Evolutionary conservation across 768 basidiomycete species (phyloP).

Genomic region (Phanerochaete sordida): DNA sequence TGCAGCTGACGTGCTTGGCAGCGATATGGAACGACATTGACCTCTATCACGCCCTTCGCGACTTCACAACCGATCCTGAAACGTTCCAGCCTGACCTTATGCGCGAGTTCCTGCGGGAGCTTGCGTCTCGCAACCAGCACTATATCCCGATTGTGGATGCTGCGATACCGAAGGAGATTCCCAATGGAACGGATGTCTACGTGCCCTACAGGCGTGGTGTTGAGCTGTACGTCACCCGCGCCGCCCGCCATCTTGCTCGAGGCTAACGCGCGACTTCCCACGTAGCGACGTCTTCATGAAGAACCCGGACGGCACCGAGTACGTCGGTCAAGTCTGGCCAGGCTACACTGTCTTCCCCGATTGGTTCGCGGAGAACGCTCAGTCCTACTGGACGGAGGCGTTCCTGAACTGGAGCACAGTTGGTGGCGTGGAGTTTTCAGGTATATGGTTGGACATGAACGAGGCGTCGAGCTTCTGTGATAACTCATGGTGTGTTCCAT

Average conservation of each 20-base stretch:
- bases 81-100: slow-evolving; percentile 55
- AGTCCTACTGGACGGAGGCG: slow-evolving; percentile 59
- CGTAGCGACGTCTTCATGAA: slow-evolving; percentile 64
- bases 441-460: slow-evolving; percentile 72
- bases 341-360: slow-evolving; percentile 69
- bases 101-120: slow-evolving; percentile 46
- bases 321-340: slow-evolving; percentile 76
- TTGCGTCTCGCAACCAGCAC: slow-evolving; percentile 52
- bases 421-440: slow-evolving; percentile 54
- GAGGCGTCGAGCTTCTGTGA: slow-evolving; percentile 62
- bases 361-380: slow-evolving; percentile 54
- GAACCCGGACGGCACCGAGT: slow-evolving; percentile 69
- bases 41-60: slow-evolving; percentile 62
- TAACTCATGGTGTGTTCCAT: slow-evolving; percentile 44
- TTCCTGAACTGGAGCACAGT: slow-evolving; percentile 48
- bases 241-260: not conserved
- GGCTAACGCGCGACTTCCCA: not conserved
- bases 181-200: slow-evolving; percentile 68
- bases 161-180: slow-evolving; percentile 49
- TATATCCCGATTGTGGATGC: slow-evolving; percentile 73
- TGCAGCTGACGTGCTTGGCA: slow-evolving; percentile 20
- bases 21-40: slow-evolving; percentile 83
- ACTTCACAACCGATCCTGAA: slow-evolving; percentile 67
- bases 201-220: slow-evolving; percentile 60
- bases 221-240: slow-evolving; percentile 40